A percentile compares a stretch with the other conserved stretches of the same genome.
phyloP scores from a whole-genome alignment of 2,329 filamentous ascomycete genomes.

The Penicillium freii region DNA sequence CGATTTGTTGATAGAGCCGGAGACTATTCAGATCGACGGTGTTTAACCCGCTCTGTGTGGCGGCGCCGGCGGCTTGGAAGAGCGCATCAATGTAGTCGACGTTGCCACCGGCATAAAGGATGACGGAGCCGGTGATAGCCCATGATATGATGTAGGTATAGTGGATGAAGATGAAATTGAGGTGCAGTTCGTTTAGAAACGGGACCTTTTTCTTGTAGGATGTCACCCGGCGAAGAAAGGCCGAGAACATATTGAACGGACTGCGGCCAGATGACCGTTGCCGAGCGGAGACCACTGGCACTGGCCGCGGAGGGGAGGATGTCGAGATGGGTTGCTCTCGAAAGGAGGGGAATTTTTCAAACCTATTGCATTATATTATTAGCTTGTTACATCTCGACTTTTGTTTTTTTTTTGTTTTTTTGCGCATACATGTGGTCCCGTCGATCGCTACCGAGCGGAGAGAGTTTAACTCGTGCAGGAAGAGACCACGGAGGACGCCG shows the following conservation, averaged over 20 bases:
- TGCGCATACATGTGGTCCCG: slow-evolving; percentile 22
- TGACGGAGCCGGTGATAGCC: slow-evolving; percentile 70
- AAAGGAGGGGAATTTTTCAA: slow-evolving; percentile 20
- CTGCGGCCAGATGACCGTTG: slow-evolving; percentile 9
- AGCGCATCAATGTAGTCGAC: slow-evolving; percentile 82
- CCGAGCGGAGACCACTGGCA: slow-evolving; percentile 8
- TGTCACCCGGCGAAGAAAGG: slow-evolving; percentile 21
- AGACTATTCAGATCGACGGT: slow-evolving; percentile 66
- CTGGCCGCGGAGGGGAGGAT: slow-evolving; percentile 7
- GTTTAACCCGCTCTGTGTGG: slow-evolving; percentile 92
- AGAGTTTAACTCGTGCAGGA: slow-evolving; percentile 12
- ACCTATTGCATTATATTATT: slow-evolving; percentile 12
- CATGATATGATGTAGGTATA: slow-evolving; percentile 77
- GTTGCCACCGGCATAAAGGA: slow-evolving; percentile 66
- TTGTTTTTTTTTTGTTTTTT: not conserved
- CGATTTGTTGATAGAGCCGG: slow-evolving; percentile 69
- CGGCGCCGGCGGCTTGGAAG: slow-evolving; percentile 79
- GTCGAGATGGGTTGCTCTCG: slow-evolving; percentile 10
- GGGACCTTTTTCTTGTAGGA: slow-evolving; percentile 38
- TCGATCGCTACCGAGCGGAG: slow-evolving; percentile 20
- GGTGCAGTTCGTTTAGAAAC: slow-evolving; percentile 35
- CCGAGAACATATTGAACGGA: slow-evolving; percentile 31
- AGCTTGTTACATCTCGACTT: not conserved
- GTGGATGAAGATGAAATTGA: slow-evolving; percentile 49
- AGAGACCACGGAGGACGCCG: slow-evolving; percentile 10